Percentiles rank a stretch among this genome's conserved stretches.
Conservation (phyloP, 2,329 filamentous ascomycete genomes). For the Truncatella angustata region DNA sequence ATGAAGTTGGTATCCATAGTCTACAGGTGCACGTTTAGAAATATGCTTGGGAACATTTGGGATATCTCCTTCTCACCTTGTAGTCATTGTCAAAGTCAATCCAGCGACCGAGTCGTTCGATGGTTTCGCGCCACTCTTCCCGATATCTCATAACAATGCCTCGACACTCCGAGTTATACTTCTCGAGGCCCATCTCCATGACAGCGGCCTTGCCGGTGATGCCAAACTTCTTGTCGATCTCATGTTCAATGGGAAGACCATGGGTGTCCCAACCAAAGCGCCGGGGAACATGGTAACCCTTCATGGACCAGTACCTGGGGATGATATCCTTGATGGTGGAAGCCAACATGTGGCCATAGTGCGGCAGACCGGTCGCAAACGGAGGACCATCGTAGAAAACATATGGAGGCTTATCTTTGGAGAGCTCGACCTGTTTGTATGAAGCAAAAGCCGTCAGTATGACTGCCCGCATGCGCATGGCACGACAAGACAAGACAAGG, state of each 20-base stretch:
- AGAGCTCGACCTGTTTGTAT: constrained; percentile 63
- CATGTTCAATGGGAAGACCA: constrained; percentile 91
- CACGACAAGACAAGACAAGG: too few species aligned
- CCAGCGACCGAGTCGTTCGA: constrained; percentile 89
- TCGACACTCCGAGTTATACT: constrained; percentile 89
- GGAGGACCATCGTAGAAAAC: constrained; percentile 93
- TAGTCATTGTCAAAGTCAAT: constrained; percentile 98
- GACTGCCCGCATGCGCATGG: too few species aligned
- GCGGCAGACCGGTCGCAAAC: constrained; percentile 69
- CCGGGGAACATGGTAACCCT: constrained; percentile 87
- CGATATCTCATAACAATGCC: constrained; percentile 93
- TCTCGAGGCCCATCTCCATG: constrained; percentile 77
- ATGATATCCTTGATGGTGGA: constrained; percentile 98
- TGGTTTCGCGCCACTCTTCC: constrained; percentile 80
- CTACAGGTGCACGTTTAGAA: background rate
- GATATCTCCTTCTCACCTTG: constrained; percentile 60
- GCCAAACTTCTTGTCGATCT: constrained; percentile 94
- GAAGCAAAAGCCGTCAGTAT: background rate
- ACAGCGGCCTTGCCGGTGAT: constrained; percentile 88
- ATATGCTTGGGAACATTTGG: background rate
- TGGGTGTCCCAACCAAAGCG: constrained; percentile 96
- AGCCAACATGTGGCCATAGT: constrained; percentile 75
- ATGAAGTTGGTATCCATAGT: constrained; percentile 58
- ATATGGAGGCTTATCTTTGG: constrained; percentile 77
- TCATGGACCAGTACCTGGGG: constrained; percentile 96